Evolutionary conservation across 768 basidiomycete genomes (phyloP), one percentile per base, ranked within the genome.

Genomic region (Pulveroboletus sp.): DNA sequence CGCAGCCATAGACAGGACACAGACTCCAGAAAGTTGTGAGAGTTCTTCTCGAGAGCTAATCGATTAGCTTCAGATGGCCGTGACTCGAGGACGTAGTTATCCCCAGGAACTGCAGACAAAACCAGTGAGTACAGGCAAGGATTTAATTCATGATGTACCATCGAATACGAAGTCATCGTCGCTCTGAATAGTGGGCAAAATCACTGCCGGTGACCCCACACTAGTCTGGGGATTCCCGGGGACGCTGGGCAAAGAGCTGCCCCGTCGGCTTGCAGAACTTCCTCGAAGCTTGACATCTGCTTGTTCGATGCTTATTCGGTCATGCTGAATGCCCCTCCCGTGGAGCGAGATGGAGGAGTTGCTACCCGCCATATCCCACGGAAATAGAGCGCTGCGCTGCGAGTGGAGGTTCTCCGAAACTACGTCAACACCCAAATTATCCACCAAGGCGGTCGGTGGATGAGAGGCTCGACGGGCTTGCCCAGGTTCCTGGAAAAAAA

Each of bases 281-380:
- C 79, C 78, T 52, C 81, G 74, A 53, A 84, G 63, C 45, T 70
- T 72, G 29, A 76, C 63, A 48, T 84, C 82, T 3, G 75, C 79
- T 17, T 68, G 72, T 27, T 79, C 81, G 25, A 84, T 57, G 53
- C 74, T 75, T 35, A 75, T 59, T 39, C 71, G 69, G 43, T 78
- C 77, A 53, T 72, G 44, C 7, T 56, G 63, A 13, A 62, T 48
- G 19, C 67, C 68, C 31, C 69, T 72, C 16, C 60, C 67, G 3
- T 49, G 74, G 21, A 67, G 78, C 27, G 59, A 55, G 21, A 69
- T 71, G 27, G 77, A 82, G 1, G 84, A 85, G 43, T 83, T 87
- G 34, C 72, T 73, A 2, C 82, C 85, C 5, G 87, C 88, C 62
- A 90, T 78, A 59, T 91, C 87, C 89, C 89, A 92, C 6, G 90